phyloP scores from a whole-genome alignment of 805 yeast species.

The Barnettozyma wickerhamii region DNA sequence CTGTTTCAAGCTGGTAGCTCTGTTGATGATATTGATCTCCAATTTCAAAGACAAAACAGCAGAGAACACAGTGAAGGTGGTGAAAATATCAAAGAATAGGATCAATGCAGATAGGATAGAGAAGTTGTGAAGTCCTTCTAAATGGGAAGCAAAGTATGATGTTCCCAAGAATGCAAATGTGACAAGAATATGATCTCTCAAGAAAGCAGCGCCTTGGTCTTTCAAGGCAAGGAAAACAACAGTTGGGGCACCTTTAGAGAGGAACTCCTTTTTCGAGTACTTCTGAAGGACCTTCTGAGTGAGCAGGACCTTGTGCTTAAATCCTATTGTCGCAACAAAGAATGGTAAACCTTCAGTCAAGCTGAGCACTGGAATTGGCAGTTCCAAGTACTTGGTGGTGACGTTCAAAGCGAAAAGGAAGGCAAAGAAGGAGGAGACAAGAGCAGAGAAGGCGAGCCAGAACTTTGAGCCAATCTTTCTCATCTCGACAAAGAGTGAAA shows the following conservation, averaged over 20 bases:
- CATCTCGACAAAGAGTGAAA: constrained; percentile 74
- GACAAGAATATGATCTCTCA: constrained; percentile 75
- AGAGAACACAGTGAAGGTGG: constrained; percentile 76
- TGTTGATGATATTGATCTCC: constrained; percentile 82
- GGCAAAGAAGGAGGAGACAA: constrained; percentile 77
- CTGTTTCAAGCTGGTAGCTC: constrained; percentile 69
- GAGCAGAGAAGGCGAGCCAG: constrained; percentile 80
- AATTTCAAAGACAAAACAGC: constrained; percentile 83
- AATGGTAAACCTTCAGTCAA: constrained; percentile 92
- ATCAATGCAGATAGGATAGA: constrained; percentile 71
- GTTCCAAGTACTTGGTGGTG: constrained; percentile 50
- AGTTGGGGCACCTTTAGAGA: constrained; percentile 30
- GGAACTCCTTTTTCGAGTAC: constrained; percentile 23
- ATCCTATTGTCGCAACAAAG: constrained; percentile 87
- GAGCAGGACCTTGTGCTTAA: constrained; percentile 75
- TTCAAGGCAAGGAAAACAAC: constrained; percentile 32
- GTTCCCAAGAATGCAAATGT: constrained; percentile 67
- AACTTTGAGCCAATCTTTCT: constrained; percentile 72
- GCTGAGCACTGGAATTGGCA: constrained; percentile 65
- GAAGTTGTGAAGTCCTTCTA: constrained; percentile 76
- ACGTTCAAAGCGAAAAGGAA: constrained; percentile 73
- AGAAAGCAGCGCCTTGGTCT: constrained; percentile 33
- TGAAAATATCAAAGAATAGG: constrained; percentile 62
- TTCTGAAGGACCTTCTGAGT: constrained; percentile 52
- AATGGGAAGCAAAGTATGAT: constrained; percentile 55